A percentile compares a stretch with the other conserved stretches of the same genome.
phyloP scores from a whole-genome alignment of 352 stramenopile genomes.

The Phytophthora cryptogea region DNA sequence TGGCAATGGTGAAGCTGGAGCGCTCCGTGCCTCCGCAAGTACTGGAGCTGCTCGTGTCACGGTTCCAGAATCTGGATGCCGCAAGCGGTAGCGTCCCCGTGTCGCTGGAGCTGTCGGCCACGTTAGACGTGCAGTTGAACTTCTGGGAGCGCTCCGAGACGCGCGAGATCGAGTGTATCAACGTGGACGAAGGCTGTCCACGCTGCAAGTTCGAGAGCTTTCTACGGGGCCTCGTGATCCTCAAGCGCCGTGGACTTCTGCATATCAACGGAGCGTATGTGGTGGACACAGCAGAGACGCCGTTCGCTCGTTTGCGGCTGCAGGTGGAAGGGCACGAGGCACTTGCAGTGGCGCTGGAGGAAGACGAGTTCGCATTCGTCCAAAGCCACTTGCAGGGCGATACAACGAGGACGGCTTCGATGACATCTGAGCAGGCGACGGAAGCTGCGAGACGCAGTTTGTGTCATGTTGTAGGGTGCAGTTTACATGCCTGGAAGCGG shows the following conservation, averaged over 20 bases:
- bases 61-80: slow-evolving; percentile 20
- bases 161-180: slow-evolving; percentile 47
- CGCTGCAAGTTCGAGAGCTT: slow-evolving; percentile 51
- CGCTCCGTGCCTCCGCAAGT: slow-evolving; percentile 2
- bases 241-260: slow-evolving; percentile 40
- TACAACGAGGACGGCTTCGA: slow-evolving; percentile 1
- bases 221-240: slow-evolving; percentile 41
- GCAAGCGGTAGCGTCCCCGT: slow-evolving; percentile 9
- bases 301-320: slow-evolving; percentile 47
- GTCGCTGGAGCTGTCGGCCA: slow-evolving; percentile 28
- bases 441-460: slow-evolving; percentile 34
- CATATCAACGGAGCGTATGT: slow-evolving; percentile 46
- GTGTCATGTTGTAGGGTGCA: slow-evolving; percentile 66
- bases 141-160: slow-evolving; percentile 32
- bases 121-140: slow-evolving; percentile 31
- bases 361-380: slow-evolving; percentile 54
- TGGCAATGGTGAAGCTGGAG: slow-evolving; percentile 16
- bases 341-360: slow-evolving; percentile 10
- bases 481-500: slow-evolving; percentile 36
- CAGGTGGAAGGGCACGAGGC: slow-evolving; percentile 35
- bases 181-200: slow-evolving; percentile 36
- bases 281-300: slow-evolving; percentile 9
- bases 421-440: slow-evolving; percentile 3
- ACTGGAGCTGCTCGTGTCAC: slow-evolving; percentile 38
- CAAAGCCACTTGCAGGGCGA: slow-evolving; percentile 48